Evolutionary conservation across 169 alveolate genomes (phyloP).

Genomic region (Plasmodium gaboni): DNA sequence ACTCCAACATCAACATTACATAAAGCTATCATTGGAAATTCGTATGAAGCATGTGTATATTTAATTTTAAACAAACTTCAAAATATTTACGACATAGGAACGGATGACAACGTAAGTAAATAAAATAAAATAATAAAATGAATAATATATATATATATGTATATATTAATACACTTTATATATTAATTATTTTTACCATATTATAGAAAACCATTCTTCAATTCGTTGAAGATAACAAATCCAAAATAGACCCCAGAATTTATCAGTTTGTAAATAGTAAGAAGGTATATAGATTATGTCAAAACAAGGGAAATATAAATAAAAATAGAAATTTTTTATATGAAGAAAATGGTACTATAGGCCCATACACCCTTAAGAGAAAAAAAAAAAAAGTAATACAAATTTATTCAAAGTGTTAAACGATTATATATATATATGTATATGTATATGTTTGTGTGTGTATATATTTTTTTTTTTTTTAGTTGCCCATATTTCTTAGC

Average conservation of each 20-base stretch:
- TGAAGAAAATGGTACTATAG: conserved; percentile 47
- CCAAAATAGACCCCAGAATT: conserved; percentile 38
- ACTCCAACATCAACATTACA: conserved; percentile 33
- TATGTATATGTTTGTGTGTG: background rate
- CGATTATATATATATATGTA: background rate
- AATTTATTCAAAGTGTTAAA: background rate
- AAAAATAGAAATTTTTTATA: conserved; percentile 6
- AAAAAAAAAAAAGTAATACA: conserved; percentile 45
- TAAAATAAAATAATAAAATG: background rate
- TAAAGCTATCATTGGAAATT: conserved; percentile 68
- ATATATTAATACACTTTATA: background rate
- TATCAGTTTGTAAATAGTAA: conserved; percentile 25
- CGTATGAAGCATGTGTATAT: conserved; percentile 58
- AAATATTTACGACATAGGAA: conserved; percentile 38
- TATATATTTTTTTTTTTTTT: background rate
- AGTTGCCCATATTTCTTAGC: conserved; percentile 22
- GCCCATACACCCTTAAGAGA: conserved; percentile 32
- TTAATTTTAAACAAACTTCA: conserved; percentile 20
- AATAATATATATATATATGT: background rate
- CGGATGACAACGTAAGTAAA: conserved; percentile 47
- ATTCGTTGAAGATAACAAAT: conserved; percentile 60
- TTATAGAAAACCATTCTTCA: conserved; percentile 42
- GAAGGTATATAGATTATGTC: conserved; percentile 14
- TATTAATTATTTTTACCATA: background rate
- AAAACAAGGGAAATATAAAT: conserved; percentile 2